Evolutionary conservation across 495 filamentous ascomycete genomes (phyloP), one percentile per base, ranked within the genome.

Genomic region (Terfezia claveryi): DNA sequence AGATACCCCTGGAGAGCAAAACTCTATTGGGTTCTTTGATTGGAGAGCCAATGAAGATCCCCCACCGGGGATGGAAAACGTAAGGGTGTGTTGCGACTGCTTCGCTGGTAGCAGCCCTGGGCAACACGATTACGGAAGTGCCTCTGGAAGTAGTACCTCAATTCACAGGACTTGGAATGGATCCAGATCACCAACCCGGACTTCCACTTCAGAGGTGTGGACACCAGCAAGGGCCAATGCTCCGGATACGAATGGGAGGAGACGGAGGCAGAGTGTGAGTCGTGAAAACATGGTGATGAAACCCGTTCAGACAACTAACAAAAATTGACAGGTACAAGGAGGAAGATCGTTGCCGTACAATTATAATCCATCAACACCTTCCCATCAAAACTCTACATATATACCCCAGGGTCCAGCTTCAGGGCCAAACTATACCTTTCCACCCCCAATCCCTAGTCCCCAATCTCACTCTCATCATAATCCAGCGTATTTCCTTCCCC

Each of bases 401-500:
- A 32, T 32, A 32, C 27, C 27, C 27, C 27, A 32, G 7, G 7
- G 27, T 51, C 52, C 57, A 9, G 4, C 11, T n/a, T 17, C 10
- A n/a, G 54, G 41, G 37, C 38, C 10, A 6, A 44, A 37, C 11
- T 37, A 23, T 50, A 23, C 14, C 6, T 36, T 23, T 36, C 41
- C 23, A 16, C 16, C 54, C 27, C 23, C 23, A 16, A 11, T 32
- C 38, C 23, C 32, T 23, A 55, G 11, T 32, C 32, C 46, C 10
- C 41, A 55, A 32, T 8, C 44, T 32, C 53, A 62, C 51, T 49
- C 62, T 56, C 55, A 58, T 56, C 17, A 51, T 57, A 49, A 55
- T 7, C 44, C 59, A 37, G 46, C 61, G n/a, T 60, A 56, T 38
- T 63, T 58, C 52, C 59, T 54, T 51, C 66, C 61, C 37, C 27